Evolutionary conservation across 768 basidiomycete genomes (phyloP), one percentile per base, ranked within the genome.

Genomic region (Pisolithus albus): DNA sequence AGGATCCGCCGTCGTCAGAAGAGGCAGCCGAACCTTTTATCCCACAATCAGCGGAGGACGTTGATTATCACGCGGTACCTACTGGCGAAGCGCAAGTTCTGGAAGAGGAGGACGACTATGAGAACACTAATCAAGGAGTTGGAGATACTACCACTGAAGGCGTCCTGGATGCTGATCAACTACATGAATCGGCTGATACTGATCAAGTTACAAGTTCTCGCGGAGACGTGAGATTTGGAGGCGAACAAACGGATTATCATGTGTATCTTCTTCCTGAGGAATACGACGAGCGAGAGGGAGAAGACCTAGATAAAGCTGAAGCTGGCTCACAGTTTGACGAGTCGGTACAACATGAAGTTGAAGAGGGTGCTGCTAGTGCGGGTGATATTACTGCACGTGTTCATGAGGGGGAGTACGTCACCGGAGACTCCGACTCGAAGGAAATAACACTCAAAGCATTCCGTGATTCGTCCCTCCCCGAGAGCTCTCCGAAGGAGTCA

Each of bases 211-310:
- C 53, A 7, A 44, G 51, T 34, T 46, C 47, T 3, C 53, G 40
- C 8, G 63, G 50, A 1, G 53, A 30, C 19, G 48, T 47, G 15
- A 56, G 61, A 36, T 62, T 56, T 7, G 64, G 58, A 15, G 70
- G 59, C 42, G 69, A 73, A 39, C 67, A 64, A 10, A 58, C 63
- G 6, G 70, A 69, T 48, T 70, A 70, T 43, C 39, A 62, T 18
- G 68, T 71, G 30, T 61, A 65, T 40, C 59, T 57, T 43, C 65
- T 70, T 24, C 51, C 57, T 2, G 68, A 64, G 46, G 73, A 73
- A 21, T 67, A 69, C 50, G 67, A 70, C 23, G 69, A 70, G 34
- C 61, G 55, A 39, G 70, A 66, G 26, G 67, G 66, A 21, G 73
- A 72, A 26, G 68, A 64, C 26, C 59, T 68, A 0, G 71, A 73